Evolutionary conservation across 2,329 filamentous ascomycete species (phyloP).

Genomic region (Clonostachys byssicola): DNA sequence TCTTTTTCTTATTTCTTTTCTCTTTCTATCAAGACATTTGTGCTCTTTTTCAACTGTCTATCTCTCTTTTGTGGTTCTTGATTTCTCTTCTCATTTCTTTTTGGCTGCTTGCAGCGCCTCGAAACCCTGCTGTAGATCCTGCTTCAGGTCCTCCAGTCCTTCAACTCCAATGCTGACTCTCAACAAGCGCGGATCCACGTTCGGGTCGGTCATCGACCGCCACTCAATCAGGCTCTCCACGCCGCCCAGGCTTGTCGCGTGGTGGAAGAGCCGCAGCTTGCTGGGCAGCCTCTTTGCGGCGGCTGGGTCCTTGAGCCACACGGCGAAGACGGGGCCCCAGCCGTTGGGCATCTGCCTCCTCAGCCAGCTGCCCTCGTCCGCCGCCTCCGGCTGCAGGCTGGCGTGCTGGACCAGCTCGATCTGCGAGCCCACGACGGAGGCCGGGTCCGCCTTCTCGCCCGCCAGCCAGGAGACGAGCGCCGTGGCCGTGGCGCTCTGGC

Average conservation of each 20-base stretch:
- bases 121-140: slow-evolving; percentile 68
- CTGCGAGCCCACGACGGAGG: slow-evolving; percentile 33
- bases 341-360: slow-evolving; percentile 85
- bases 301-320: slow-evolving; percentile 58
- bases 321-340: slow-evolving; percentile 82
- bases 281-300: slow-evolving; percentile 69
- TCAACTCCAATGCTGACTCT: slow-evolving; percentile 86
- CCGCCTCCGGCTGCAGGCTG: slow-evolving; percentile 65
- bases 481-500: slow-evolving; percentile 70
- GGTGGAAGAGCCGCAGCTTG: slow-evolving; percentile 79
- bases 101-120: slow-evolving; percentile 35
- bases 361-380: slow-evolving; percentile 65
- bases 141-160: slow-evolving; percentile 75
- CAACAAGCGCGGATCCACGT: slow-evolving; percentile 68
- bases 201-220: slow-evolving; percentile 80
- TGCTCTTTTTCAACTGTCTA: too few relatives aligned
- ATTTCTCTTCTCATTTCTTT: too few relatives aligned
- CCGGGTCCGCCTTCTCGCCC: neutral
- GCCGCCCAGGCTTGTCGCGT: slow-evolving; percentile 89
- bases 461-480: slow-evolving; percentile 68
- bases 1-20: too few relatives aligned
- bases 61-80: too few relatives aligned
- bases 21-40: too few relatives aligned
- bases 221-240: slow-evolving; percentile 97
- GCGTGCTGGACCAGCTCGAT: slow-evolving; percentile 70